Base-by-base conservation (phyloP, 345 rosid genomes). In the Lenwebbia sp. region DNA sequence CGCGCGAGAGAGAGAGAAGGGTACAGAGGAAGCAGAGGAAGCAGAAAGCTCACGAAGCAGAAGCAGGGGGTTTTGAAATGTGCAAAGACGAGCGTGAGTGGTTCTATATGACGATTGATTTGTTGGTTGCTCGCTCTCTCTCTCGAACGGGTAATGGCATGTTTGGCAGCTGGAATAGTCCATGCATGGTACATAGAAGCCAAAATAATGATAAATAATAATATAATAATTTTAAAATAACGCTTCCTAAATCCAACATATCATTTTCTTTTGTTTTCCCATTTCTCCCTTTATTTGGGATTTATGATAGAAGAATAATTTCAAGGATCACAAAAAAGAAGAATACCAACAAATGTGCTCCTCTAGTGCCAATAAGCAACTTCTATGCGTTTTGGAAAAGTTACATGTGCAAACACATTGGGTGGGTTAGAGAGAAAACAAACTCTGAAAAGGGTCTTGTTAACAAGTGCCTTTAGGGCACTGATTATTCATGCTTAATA, bases 361-460 rank as follows among this genome's bases (percentile, higher is more conserved):
- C 13, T 4, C 25, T 37, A 70, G 78, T 33, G 25, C 76, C 76
- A 33, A 65, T 30, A 41, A 65, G 44, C 25, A 2, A 70, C 25
- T 70, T 70, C 12, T 4, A 19, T 70, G 25, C 25, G 47, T 8
- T 70, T 41, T 54, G 4, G 44, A 70, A 70, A 65, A 65, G 78
- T 25, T 21, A 65, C 78, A 5, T 91, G 83, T 26, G 56, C 89
- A 87, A 92, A 93, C 21, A 4, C 12, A 2, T 30, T 65, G 23
- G 25, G 13, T 3, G 19, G 13, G 25, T 23, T 9, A 33, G 3
- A 23, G 47, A 70, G 23, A 33, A 70, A 70, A 65, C 23, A 4
- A 33, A 70, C 21, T 33, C 37, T 9, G 22, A 33, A 6, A 33
- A 70, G 10, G 10, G 10, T 54, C 1, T 54, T 54, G 26, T 54